Evolutionary conservation across 2,329 filamentous ascomycete genomes (phyloP).

Genomic region (Fusarium sp.): DNA sequence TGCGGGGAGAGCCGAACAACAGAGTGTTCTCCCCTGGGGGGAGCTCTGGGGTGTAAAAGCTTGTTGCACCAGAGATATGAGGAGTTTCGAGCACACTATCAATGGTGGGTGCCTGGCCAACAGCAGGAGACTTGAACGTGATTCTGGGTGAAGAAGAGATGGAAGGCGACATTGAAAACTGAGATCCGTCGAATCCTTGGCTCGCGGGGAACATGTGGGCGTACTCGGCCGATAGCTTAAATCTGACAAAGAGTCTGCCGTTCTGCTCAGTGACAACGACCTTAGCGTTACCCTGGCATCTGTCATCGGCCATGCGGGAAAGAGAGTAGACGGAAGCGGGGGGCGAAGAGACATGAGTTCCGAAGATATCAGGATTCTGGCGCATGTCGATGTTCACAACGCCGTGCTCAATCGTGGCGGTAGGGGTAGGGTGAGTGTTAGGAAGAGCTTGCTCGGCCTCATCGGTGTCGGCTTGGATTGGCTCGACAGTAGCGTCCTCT

Average conservation of each 20-base stretch:
- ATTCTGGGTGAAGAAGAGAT: slow-evolving; percentile 40
- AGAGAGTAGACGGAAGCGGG: slow-evolving; percentile 39
- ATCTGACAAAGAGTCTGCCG: slow-evolving; percentile 49
- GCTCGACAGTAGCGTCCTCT: not conserved
- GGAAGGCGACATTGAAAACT: slow-evolving; percentile 37
- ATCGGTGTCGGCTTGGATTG: not conserved
- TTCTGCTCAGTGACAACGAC: slow-evolving; percentile 44
- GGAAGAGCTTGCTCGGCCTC: not conserved
- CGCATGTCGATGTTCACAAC: slow-evolving; percentile 49
- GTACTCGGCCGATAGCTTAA: slow-evolving; percentile 50
- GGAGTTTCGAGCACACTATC: not conserved
- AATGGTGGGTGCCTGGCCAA: not conserved
- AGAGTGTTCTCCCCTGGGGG: slow-evolving; percentile 19
- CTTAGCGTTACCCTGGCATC: slow-evolving; percentile 45
- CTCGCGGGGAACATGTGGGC: slow-evolving; percentile 44
- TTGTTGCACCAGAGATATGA: not conserved
- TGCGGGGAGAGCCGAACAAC: not conserved
- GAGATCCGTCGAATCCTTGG: slow-evolving; percentile 44
- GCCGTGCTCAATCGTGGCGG: slow-evolving; percentile 28
- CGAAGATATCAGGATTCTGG: slow-evolving; percentile 50
- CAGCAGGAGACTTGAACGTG: slow-evolving; percentile 6
- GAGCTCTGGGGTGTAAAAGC: slow-evolving; percentile 18
- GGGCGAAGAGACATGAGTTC: slow-evolving; percentile 29
- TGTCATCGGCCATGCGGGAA: slow-evolving; percentile 41
- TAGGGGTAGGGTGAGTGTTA: not conserved